Base-by-base conservation (phyloP, 2,329 filamentous ascomycete species). In the Diplodia corticola region DNA sequence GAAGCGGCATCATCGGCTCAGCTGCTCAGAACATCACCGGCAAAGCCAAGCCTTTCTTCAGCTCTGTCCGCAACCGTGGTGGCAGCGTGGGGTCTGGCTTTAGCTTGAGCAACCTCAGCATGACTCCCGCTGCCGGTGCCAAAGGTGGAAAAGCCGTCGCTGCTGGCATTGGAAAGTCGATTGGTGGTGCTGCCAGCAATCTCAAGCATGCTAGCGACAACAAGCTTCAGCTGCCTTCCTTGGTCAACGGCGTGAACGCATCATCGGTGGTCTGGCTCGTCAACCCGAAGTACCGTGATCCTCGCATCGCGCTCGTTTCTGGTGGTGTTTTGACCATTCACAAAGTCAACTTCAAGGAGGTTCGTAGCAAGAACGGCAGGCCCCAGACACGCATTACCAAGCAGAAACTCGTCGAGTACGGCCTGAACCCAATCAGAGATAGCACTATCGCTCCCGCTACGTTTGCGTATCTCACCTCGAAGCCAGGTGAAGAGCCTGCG, bases 191-290 rank as follows among this genome's bases (percentile, higher is more conserved):
- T 74, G 90, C 89, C n/a, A 79, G 79, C 68, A 89, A 88, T 66
- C 84, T 93, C 67, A 88, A 90, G 54, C 90, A 92, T 71, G 90
- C 87, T 0, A 88, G 88, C 12, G 90, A 92, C 74, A 92, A 91
- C 76, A 86, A 91, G 69, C 85, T 93, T 49, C 86, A 89, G 53
- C 80, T 92, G 33, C 90, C 90, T 12, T 78, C 80, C 12, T 84
- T 85, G 54, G 75, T 82, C 28, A 79, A 82, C 17, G 79, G 79
- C 15, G 86, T 88, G 1, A 83, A 83, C 2, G 81, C 84, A 7
- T 82, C 84, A 3, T 91, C 89, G 71, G 85, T 91, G 3, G 80
- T 83, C 1, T 91, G 91, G 86, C 80, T 91, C 53, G 85, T 84
- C 59, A 84, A 85, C 37, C 86, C 88, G 66, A 83, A 83, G 4